phyloP scores from a whole-genome alignment of 2,329 filamentous ascomycete genomes.

The Domatiomyces catenatus region DNA sequence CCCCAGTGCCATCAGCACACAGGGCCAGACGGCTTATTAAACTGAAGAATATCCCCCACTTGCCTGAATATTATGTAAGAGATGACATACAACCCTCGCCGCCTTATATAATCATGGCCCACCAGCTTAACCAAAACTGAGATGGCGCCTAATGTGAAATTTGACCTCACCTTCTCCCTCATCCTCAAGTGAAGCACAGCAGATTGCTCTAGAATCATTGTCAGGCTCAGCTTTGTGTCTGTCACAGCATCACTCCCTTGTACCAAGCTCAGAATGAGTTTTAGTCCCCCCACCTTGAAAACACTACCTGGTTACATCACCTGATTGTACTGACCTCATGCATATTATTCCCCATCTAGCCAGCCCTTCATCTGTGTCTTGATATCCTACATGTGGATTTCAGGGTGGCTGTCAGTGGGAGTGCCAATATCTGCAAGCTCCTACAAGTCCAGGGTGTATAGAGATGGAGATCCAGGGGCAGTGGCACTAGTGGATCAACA shows the following conservation, averaged over 20 bases:
- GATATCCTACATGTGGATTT: neutral
- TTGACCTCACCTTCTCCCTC: neutral
- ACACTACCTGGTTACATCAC: neutral
- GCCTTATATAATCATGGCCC: neutral
- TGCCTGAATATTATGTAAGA: too few relatives aligned
- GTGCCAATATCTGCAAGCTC: neutral
- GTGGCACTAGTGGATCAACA: neutral
- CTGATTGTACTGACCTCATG: neutral
- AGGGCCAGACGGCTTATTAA: neutral
- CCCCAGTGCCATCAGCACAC: neutral
- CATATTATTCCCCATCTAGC: neutral
- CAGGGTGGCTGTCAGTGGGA: neutral
- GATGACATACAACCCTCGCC: too few relatives aligned
- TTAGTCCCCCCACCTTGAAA: neutral
- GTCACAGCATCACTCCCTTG: neutral
- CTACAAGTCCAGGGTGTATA: too few relatives aligned
- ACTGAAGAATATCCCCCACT: neutral
- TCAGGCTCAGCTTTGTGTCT: neutral
- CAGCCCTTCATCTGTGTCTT: neutral
- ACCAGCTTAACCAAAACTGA: neutral
- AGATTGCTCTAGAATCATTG: neutral
- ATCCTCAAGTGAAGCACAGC: neutral
- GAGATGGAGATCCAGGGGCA: neutral
- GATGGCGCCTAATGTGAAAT: neutral
- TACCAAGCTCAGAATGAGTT: neutral